Conservation (phyloP, 306 rosid genomes). For the Vigna reflexopilosa region DNA sequence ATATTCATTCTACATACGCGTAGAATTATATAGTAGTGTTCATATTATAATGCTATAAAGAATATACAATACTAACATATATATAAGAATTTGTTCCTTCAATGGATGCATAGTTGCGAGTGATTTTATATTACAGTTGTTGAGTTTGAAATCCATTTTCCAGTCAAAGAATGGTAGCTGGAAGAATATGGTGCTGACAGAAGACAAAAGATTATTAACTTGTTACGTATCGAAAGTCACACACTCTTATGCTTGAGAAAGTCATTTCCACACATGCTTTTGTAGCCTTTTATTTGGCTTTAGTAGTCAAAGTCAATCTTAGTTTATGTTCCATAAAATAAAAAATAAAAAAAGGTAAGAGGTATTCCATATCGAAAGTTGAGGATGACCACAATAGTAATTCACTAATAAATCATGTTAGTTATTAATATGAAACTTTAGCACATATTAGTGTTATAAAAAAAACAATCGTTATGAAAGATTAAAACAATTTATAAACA, state of each 20-base stretch:
- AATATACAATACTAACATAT: neutral
- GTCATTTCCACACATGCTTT: constrained; percentile 34
- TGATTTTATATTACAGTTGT: neutral
- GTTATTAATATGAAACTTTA: no score
- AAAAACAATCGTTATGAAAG: no score
- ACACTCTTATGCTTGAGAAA: neutral
- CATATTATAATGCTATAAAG: neutral
- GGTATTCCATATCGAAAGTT: neutral
- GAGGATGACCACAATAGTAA: neutral
- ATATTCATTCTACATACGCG: neutral
- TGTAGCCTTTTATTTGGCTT: constrained; percentile 20
- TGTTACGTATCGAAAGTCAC: constrained; percentile 3
- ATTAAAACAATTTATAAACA: no score
- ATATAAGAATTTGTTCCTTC: neutral
- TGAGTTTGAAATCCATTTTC: constrained; percentile 19
- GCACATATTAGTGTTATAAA: no score
- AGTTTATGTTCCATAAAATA: no score
- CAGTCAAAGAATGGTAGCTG: constrained; percentile 37
- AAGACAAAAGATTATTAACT: neutral
- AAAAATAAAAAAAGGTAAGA: neutral
- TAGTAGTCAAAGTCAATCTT: constrained; percentile 36
- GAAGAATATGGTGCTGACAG: constrained; percentile 1
- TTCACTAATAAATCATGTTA: neutral
- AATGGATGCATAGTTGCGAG: neutral
- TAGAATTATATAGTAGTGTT: neutral